phyloP scores from a whole-genome alignment of 345 rosid species.

The Laguncularia racemosa region DNA sequence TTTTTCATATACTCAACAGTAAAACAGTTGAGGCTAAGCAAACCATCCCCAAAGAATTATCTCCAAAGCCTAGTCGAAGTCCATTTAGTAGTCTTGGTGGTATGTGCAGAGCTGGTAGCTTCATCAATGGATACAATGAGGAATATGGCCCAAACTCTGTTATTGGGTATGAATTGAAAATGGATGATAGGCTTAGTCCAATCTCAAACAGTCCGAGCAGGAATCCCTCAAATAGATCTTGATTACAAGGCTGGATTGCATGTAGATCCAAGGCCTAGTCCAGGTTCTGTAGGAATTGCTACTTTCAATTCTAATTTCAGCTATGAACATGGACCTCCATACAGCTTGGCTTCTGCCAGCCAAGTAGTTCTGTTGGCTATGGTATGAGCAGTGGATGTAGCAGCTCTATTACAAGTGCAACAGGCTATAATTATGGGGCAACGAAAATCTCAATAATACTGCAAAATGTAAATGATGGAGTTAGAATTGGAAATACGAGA shows the following conservation, averaged over 20 bases:
- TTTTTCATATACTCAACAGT: slow-evolving; percentile 71
- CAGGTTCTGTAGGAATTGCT: slow-evolving; percentile 35
- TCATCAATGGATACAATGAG: slow-evolving; percentile 50
- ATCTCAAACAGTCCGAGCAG: slow-evolving; percentile 39
- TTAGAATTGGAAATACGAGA: too few relatives aligned
- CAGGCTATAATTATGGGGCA: slow-evolving; percentile 54
- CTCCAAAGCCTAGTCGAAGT: slow-evolving; percentile 47
- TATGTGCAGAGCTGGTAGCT: slow-evolving; percentile 45
- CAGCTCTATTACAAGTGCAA: slow-evolving; percentile 29
- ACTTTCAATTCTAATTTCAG: slow-evolving; percentile 33
- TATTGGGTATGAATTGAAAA: slow-evolving; percentile 50
- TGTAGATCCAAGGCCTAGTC: slow-evolving; percentile 46
- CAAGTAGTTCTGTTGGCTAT: slow-evolving; percentile 30
- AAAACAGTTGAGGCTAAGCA: slow-evolving; percentile 86
- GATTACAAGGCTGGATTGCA: slow-evolving; percentile 49
- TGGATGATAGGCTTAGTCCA: slow-evolving; percentile 74
- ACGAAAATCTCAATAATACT: too few relatives aligned
- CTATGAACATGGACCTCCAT: slow-evolving; percentile 45
- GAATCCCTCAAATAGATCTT: slow-evolving; percentile 50
- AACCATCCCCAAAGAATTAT: slow-evolving; percentile 73
- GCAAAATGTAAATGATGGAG: too few relatives aligned
- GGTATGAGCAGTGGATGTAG: slow-evolving; percentile 35
- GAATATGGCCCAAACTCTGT: slow-evolving; percentile 49
- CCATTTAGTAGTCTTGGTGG: slow-evolving; percentile 47
- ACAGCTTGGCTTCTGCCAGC: slow-evolving; percentile 29